Evolutionary conservation across 2,329 filamentous ascomycete genomes (phyloP), one percentile per base, ranked within the genome.

Genomic region (Penicillium capsulatum): DNA sequence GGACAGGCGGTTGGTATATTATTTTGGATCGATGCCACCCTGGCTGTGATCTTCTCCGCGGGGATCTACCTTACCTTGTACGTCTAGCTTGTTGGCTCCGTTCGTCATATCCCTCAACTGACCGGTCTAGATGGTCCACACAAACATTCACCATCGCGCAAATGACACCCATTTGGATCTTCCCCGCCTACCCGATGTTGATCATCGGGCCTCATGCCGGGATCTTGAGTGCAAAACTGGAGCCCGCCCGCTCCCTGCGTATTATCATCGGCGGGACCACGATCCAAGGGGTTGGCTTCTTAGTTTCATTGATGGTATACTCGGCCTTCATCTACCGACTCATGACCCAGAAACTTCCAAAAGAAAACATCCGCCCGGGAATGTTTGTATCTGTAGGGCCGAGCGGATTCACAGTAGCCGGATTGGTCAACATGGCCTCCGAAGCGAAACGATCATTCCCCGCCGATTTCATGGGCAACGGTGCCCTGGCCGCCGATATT

Each of bases 111-210:
- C 17, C 28, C 29, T 31, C 36, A 32, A 44, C 47, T 56, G 29
- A 55, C 45, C 3, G 31, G 5, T 31, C 6, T 36, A 79, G 76
- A 53, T 82, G 79, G 79, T 79, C 75, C 2, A 82, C 78, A 0
- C 75, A 78, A 44, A 79, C 76, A 2, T 81, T 80, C 51, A 81
- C 87, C 0, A 86, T 92, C 33, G 83, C 86, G 22, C 81, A 81
- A 36, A 92, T 94, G 87, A 92, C 86, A 0, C 86, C 86, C 0
- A 80, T 88, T 13, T 92, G 86, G 86, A 88, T 91, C 38, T 92
- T 92, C 50, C 87, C 86, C 0, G 86, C 84, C 1, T 94, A 94
- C 49, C 86, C 87, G 0, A 72, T 92, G 15, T 75, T 94, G 3
- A 77, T 92, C 7, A 79, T 84, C 15, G 86, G 83, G 0, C 83